These are phyloP conservation scores for Penicillium egyptiacum DNA, from an alignment of 495 filamentous ascomycete species.

Conservation along the genomic window DNA sequence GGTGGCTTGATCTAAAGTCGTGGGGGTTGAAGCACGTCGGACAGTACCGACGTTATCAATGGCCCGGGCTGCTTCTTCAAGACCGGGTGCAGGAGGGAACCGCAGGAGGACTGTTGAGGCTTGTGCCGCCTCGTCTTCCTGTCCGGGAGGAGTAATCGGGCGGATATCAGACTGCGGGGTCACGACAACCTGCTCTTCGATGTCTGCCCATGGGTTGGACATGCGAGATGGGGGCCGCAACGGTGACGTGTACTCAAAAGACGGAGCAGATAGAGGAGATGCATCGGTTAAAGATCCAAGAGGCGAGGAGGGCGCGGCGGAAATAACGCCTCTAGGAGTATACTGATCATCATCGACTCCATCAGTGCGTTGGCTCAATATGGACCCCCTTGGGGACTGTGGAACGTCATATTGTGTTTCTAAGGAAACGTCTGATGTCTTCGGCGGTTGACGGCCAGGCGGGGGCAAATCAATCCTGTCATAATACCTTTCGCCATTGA, in stretches of 20 bases:
- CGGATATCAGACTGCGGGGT: constrained; percentile 29
- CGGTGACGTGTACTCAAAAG: constrained; percentile 33
- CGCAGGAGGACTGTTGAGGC: constrained; percentile 43
- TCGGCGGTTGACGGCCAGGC: constrained; percentile 23
- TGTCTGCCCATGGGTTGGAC: constrained; percentile 46
- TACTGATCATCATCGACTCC: constrained; percentile 35
- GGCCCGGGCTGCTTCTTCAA: constrained; percentile 24
- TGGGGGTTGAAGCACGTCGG: constrained; percentile 23
- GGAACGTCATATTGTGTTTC: constrained; percentile 19
- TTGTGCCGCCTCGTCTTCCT: constrained; percentile 13
- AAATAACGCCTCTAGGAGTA: constrained; percentile 39
- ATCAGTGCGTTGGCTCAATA: constrained; percentile 37
- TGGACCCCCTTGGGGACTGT: constrained; percentile 37
- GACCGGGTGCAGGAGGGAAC: constrained; percentile 40
- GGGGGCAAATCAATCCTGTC: constrained; percentile 42
- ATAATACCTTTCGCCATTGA: constrained; percentile 44
- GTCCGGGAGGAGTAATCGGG: constrained; percentile 32
- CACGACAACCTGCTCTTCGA: constrained; percentile 16
- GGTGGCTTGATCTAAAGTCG: constrained; percentile 16
- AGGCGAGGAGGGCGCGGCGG: constrained; percentile 36
- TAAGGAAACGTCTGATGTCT: constrained; percentile 17
- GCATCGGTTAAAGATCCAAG: constrained; percentile 35
- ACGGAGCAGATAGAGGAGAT: constrained; percentile 32
- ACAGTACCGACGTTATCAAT: constrained; percentile 7
- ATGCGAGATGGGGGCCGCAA: constrained; percentile 38